phyloP scores from a whole-genome alignment of 768 basidiomycete species.

The Albatrellus ellisii region DNA sequence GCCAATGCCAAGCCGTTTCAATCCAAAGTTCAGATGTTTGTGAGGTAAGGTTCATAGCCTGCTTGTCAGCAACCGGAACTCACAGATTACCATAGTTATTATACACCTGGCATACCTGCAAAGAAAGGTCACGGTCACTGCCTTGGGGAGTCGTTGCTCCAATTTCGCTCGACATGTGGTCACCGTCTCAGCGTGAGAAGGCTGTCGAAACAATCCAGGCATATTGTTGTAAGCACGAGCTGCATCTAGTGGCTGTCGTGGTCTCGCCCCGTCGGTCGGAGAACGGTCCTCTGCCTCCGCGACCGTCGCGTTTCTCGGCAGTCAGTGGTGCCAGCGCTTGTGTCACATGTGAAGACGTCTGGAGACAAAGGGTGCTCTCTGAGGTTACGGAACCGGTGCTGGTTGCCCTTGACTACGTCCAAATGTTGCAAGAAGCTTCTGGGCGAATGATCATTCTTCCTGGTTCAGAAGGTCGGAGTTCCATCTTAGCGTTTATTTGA shows the following conservation, averaged over 20 bases:
- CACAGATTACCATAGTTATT: slow-evolving; percentile 15
- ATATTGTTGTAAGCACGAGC: slow-evolving; percentile 18
- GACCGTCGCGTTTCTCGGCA: neutral
- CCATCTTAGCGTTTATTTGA: slow-evolving; percentile 1
- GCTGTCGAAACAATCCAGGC: slow-evolving; percentile 20
- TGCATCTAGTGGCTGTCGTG: slow-evolving; percentile 20
- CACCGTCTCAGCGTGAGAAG: slow-evolving; percentile 17
- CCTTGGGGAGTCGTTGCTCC: slow-evolving; percentile 22
- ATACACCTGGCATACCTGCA: slow-evolving; percentile 22
- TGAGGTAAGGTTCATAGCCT: slow-evolving; percentile 15
- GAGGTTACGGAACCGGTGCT: slow-evolving; percentile 17
- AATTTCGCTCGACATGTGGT: slow-evolving; percentile 18
- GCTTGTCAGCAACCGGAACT: slow-evolving; percentile 2
- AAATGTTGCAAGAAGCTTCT: slow-evolving; percentile 17
- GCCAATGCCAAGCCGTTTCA: neutral
- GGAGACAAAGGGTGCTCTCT: slow-evolving; percentile 14
- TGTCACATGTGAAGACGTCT: slow-evolving; percentile 5
- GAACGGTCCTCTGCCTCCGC: slow-evolving; percentile 2
- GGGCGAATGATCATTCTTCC: slow-evolving; percentile 19
- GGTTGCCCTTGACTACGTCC: slow-evolving; percentile 18
- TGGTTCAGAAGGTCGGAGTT: slow-evolving; percentile 10
- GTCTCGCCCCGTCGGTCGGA: slow-evolving; percentile 12
- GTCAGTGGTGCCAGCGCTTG: neutral
- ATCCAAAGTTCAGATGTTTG: slow-evolving; percentile 14
- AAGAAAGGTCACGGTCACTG: slow-evolving; percentile 16